phyloP scores from a whole-genome alignment of 345 rosid species.

The Syzygium aromaticum region DNA sequence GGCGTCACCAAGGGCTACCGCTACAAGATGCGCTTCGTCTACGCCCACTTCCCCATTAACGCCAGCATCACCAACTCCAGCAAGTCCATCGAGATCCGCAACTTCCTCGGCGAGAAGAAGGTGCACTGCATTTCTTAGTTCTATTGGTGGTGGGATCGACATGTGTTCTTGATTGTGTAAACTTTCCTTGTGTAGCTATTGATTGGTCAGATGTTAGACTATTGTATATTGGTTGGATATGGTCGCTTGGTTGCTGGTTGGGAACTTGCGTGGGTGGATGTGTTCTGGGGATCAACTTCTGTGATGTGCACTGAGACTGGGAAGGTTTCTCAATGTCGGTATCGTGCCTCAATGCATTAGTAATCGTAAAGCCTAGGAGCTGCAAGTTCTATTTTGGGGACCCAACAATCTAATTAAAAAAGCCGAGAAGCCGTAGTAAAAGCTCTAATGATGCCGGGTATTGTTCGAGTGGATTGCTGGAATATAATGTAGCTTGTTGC shows the following conservation, averaged over 20 bases:
- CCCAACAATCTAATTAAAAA: neutral
- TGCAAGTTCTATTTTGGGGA: neutral
- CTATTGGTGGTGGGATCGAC: too few species aligned
- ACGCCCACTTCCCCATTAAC: constrained; percentile 25
- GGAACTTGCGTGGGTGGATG: neutral
- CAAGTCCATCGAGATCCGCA: constrained; percentile 22
- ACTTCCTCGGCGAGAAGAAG: constrained; percentile 28
- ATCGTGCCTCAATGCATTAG: neutral
- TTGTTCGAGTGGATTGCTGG: neutral
- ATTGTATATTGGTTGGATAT: too few species aligned
- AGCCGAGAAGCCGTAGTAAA: neutral
- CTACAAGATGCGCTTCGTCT: constrained; percentile 39
- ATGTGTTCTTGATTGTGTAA: too few species aligned
- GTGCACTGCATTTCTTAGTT: too few species aligned
- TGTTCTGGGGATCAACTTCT: neutral
- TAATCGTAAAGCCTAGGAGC: neutral
- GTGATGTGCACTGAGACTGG: neutral
- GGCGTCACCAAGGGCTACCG: constrained; percentile 40
- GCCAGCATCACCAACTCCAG: constrained; percentile 11
- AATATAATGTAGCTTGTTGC: neutral
- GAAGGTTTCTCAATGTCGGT: neutral
- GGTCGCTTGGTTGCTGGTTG: neutral
- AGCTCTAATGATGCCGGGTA: too few species aligned
- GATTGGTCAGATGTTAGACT: neutral
- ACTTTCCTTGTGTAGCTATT: neutral